Base-by-base conservation (phyloP, 257 asterid genomes). In the Eustoma russellianum region DNA sequence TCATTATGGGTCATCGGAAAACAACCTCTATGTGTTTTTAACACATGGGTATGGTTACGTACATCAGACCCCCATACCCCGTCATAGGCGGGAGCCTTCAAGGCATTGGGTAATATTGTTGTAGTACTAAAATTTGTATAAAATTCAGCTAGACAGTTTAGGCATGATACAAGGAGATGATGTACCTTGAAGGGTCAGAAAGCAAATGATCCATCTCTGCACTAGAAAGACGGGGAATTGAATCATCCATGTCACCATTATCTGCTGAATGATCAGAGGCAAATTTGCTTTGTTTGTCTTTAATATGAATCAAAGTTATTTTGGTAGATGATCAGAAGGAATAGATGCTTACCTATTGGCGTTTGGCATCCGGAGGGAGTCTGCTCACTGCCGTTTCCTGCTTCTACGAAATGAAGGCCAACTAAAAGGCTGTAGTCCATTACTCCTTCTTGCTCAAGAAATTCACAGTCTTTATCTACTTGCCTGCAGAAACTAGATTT, bases 131-230 rank as follows among this genome's bases (percentile, higher is more conserved):
- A 24, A 24, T 24, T 24, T 24, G 30, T 24, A 24, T 24, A 24
- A 24, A 24, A 4, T 24, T 24, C 30, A 24, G 30, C 30, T 24
- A 24, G 30, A 24, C 30, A 2, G 30, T 24, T 33, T 15, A 47
- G 0, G 50, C 7, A 13, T 3, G 19, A 44, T 52, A 4, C 45
- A 30, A 18, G 30, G 48, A 59, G 52, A 49, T 34, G 18, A 81
- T 72, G 30, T 78, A 87, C 98, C 94, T 86, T 56, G 78, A 78
- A 41, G 94, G 94, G 56, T 87, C 85, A 55, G 82, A 53, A 48
- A 86, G 75, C 76, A 90, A 48, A 33, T 83, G 94, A 60, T 90
- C 94, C 61, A 83, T 79, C 54, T 90, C 94, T 12, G 73, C 83
- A 66, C 78, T 73, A 60, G 94, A 86, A 55, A 78, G 68, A 40